Evolutionary conservation across 75 land plant species (phyloP).

Genomic region (Ceratopteris richardii): DNA sequence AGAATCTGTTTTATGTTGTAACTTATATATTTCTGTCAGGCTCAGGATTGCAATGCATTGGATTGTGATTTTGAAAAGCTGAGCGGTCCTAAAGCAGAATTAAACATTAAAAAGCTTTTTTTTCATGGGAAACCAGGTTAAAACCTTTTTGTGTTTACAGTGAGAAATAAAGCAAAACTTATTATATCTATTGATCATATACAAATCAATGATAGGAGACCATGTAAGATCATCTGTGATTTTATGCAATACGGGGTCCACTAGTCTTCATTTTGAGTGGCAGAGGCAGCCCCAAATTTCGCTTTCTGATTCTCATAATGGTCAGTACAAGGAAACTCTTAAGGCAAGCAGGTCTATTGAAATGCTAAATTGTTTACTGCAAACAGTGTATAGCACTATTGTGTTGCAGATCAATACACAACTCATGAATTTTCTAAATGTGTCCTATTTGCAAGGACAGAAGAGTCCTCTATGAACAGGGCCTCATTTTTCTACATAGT

Average conservation of each 20-base stretch:
- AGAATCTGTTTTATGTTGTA: no score
- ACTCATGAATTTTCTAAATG: no score
- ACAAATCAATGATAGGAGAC: no score
- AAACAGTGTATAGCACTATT: no score
- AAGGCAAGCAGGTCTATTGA: no score
- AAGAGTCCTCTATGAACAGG: no score
- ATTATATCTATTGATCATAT: no score
- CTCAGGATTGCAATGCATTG: background rate
- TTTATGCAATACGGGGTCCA: background rate
- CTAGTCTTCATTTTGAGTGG: background rate
- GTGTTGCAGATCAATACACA: no score
- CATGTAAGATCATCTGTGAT: background rate
- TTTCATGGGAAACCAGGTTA: background rate
- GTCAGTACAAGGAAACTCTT: background rate
- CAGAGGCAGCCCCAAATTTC: background rate
- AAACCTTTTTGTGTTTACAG: background rate
- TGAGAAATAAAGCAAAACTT: background rate
- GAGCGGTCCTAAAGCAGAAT: background rate
- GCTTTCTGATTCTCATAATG: background rate
- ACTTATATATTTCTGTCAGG: background rate
- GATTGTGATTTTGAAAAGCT: background rate
- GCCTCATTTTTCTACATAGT: constrained; percentile 1
- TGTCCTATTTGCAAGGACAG: no score
- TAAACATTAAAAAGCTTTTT: background rate
- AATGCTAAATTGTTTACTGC: no score